Conservation (phyloP, 2,329 filamentous ascomycete species). For the Xylariaceae sp. region DNA sequence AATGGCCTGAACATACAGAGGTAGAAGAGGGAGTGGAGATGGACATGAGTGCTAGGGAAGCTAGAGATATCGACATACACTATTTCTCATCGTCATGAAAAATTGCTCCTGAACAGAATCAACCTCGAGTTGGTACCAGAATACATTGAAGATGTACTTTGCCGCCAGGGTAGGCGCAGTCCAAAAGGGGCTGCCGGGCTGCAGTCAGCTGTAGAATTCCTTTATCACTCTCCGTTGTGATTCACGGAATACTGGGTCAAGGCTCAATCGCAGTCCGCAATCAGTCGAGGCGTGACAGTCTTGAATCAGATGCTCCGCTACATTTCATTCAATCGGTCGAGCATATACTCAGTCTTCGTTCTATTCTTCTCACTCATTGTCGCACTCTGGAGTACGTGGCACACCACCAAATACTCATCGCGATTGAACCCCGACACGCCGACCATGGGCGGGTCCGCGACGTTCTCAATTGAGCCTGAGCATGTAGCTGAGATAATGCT, state of each 20-base stretch:
- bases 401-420: neutral
- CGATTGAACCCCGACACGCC: neutral
- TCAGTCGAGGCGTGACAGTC: neutral
- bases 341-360: neutral
- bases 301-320: neutral
- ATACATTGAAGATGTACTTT: no score
- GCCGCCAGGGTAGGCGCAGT: neutral
- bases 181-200: neutral
- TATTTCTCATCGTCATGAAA: no score
- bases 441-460: constrained; percentile 4
- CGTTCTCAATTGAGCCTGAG: constrained; percentile 22
- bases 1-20: no score
- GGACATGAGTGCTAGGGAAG: no score
- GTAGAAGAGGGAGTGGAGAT: no score
- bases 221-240: neutral
- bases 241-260: neutral
- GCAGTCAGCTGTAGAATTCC: neutral
- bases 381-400: neutral
- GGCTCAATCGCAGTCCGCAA: neutral
- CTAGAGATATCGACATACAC: no score
- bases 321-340: neutral
- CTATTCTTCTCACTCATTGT: neutral
- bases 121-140: no score
- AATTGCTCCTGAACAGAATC: no score
- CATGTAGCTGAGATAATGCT: constrained; percentile 41